Evolutionary conservation across 176 grass and related monocot species (phyloP).

Genomic region (Zizania latifolia): DNA sequence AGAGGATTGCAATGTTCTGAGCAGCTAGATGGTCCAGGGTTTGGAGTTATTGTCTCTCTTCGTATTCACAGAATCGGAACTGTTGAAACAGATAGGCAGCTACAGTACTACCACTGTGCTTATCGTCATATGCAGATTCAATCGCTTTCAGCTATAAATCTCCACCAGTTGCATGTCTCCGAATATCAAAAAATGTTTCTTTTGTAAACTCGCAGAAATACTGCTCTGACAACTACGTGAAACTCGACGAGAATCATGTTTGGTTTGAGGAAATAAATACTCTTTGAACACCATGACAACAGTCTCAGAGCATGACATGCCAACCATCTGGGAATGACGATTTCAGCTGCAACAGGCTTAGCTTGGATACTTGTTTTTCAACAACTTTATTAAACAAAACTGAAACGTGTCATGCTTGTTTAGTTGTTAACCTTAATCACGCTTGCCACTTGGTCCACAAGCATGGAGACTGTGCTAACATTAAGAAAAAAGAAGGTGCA

Average conservation of each 20-base stretch:
- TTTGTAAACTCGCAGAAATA: background rate
- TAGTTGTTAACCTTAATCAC: no score
- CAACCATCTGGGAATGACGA: background rate
- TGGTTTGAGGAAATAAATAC: background rate
- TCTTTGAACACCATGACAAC: background rate
- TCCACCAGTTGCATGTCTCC: background rate
- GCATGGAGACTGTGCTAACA: background rate
- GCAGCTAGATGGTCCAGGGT: background rate
- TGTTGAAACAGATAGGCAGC: background rate
- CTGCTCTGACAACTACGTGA: background rate
- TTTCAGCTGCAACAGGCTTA: no score
- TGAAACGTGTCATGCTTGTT: no score
- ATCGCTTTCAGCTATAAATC: background rate
- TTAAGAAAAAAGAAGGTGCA: background rate
- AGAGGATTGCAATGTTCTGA: background rate
- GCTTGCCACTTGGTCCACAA: no score
- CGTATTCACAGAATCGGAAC: background rate
- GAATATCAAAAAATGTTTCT: no score
- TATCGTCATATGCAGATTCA: background rate
- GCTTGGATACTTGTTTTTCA: no score
- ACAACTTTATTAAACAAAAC: no score
- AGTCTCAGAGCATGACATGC: background rate
- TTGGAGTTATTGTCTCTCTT: background rate
- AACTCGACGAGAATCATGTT: background rate
- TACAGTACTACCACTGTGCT: background rate